A percentile compares a stretch with the other conserved stretches of the same genome.
These are phyloP conservation scores for Candida pseudocylindracea DNA, from an alignment of 1,139 yeast genomes.

Conservation along the genomic window DNA sequence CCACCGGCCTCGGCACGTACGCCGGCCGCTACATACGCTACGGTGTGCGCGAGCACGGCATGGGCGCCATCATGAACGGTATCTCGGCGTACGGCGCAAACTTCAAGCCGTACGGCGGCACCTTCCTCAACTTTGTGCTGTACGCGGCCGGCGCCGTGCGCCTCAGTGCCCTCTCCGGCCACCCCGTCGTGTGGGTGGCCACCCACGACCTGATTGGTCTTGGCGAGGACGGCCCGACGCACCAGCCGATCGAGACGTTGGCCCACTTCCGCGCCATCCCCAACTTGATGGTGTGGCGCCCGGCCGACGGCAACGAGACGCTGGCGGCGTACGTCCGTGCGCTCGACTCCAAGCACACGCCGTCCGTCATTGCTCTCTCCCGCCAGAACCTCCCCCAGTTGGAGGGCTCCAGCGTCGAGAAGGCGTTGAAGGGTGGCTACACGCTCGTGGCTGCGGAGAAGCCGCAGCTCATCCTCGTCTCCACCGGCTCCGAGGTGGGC, in stretches of 20 bases:
- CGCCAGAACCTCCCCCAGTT: conserved; percentile 97
- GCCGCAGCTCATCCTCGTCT: conserved; percentile 62
- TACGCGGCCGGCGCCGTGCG: conserved; percentile 97
- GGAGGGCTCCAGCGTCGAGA: conserved; percentile 81
- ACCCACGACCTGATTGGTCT: conserved; percentile 98
- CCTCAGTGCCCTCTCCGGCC: conserved; percentile 83
- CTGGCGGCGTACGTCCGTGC: conserved; percentile 90
- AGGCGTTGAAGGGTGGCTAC: conserved; percentile 94
- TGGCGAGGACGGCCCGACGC: conserved; percentile 99
- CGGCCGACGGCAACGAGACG: conserved; percentile 98
- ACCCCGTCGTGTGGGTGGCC: conserved; percentile 92
- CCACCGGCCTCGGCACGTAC: conserved; percentile 66
- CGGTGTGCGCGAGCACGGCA: conserved; percentile 99
- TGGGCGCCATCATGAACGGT: conserved; percentile 99
- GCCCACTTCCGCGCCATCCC: conserved; percentile 97
- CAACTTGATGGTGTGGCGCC: conserved; percentile 95
- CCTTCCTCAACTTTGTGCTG: conserved; percentile 95
- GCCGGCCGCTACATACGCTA: conserved; percentile 89
- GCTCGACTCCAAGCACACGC: conserved; percentile 48
- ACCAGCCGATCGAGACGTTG: conserved; percentile 97
- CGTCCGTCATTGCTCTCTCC: conserved; percentile 78
- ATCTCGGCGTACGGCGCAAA: conserved; percentile 89
- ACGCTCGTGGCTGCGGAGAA: conserved; percentile 34
- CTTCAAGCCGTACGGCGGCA: conserved; percentile 89
- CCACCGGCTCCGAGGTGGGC: conserved; percentile 94